Conservation (phyloP, 768 basidiomycete species). For the Phlebiopsis flavidoalba region DNA sequence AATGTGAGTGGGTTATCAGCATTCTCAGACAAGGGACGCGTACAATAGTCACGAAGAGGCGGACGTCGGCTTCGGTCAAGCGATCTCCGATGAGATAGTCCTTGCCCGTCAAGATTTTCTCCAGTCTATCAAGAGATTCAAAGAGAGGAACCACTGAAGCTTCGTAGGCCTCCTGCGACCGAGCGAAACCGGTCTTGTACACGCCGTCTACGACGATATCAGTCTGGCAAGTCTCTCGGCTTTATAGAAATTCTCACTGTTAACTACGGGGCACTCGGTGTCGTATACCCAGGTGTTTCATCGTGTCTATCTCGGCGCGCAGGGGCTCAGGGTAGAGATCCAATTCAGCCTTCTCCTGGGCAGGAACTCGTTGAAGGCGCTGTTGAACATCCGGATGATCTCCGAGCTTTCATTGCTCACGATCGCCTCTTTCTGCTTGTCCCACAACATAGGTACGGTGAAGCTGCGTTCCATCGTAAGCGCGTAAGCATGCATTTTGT, state of each 20-base stretch:
- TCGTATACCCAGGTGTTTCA: slow-evolving; percentile 89
- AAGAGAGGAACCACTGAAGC: slow-evolving; percentile 71
- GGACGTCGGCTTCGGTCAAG: slow-evolving; percentile 81
- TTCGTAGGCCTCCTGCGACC: slow-evolving; percentile 75
- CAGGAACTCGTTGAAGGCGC: slow-evolving; percentile 71
- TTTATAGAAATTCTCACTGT: neutral
- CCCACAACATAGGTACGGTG: slow-evolving; percentile 91
- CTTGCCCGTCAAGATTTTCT: slow-evolving; percentile 70
- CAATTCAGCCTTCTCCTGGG: slow-evolving; percentile 55
- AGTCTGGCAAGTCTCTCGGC: neutral
- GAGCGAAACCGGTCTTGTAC: slow-evolving; percentile 88
- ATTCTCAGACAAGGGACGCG: neutral
- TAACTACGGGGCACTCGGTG: slow-evolving; percentile 21
- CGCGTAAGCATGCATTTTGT: too few relatives aligned
- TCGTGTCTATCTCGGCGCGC: slow-evolving; percentile 69
- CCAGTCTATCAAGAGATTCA: slow-evolving; percentile 73
- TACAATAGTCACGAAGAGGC: slow-evolving; percentile 86
- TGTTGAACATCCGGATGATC: slow-evolving; percentile 92
- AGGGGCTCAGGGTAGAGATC: slow-evolving; percentile 78
- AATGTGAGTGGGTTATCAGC: neutral
- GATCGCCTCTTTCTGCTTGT: slow-evolving; percentile 79
- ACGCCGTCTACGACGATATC: slow-evolving; percentile 56
- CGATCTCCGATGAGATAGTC: slow-evolving; percentile 76
- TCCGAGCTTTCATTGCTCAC: slow-evolving; percentile 97
- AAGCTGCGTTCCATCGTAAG: slow-evolving; percentile 35